A percentile compares a stretch with the other conserved stretches of the same genome.
Conservation (phyloP, 768 basidiomycete species). For the Xanthoconium stramineum region DNA sequence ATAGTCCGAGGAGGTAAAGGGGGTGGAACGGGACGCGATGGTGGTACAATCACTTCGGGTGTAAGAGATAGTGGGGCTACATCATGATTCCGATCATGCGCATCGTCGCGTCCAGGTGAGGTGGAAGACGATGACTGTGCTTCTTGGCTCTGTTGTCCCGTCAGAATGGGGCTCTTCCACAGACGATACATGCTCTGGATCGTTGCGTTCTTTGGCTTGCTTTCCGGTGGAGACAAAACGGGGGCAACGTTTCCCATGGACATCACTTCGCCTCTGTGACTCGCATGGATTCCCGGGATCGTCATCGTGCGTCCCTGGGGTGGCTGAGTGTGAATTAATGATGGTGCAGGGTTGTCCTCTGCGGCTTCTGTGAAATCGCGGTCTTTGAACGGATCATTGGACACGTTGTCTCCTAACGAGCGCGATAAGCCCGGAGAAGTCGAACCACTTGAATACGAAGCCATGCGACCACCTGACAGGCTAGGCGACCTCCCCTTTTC, state of each 20-base stretch:
- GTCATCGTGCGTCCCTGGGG: conserved; percentile 74
- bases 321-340: conserved; percentile 73
- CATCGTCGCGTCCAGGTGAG: conserved; percentile 10
- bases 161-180: conserved; percentile 56
- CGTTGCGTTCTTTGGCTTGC: conserved; percentile 44
- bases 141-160: conserved; percentile 27
- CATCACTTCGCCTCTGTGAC: conserved; percentile 82
- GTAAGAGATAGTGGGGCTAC: conserved; percentile 29
- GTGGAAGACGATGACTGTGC: conserved; percentile 3
- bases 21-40: conserved; percentile 32
- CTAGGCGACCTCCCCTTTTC: conserved; percentile 27
- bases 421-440: conserved; percentile 34
- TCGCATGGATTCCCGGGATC: conserved; percentile 84
- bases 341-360: conserved; percentile 30
- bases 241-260: conserved; percentile 75
- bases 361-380: conserved; percentile 30
- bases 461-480: conserved; percentile 23
- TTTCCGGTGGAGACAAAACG: conserved; percentile 37
- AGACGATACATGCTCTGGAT: conserved; percentile 72
- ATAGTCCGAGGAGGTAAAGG: conserved; percentile 43
- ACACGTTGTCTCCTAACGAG: conserved; percentile 28
- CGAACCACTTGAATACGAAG: conserved; percentile 24
- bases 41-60: conserved; percentile 17
- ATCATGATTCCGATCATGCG: conserved; percentile 26
- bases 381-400: conserved; percentile 29